Percentiles rank a stretch among this genome's conserved stretches.
Conservation (phyloP, 768 basidiomycete species). For the Tricholoma sp. region DNA sequence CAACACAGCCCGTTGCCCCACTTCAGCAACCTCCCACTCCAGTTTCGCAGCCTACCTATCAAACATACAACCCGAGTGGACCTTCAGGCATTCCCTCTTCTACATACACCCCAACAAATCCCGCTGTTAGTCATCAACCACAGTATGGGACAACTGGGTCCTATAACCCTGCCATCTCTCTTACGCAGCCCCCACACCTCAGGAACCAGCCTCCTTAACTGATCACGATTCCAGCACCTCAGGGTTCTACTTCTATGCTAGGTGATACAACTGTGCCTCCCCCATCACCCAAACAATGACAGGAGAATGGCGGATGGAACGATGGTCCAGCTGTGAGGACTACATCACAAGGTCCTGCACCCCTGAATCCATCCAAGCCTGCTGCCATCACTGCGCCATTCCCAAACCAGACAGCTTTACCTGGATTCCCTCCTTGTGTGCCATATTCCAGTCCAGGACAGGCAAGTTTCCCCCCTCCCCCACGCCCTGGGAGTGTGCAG, state of each 20-base stretch:
- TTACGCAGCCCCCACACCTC: constrained; percentile 37
- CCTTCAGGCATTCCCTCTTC: constrained; percentile 4
- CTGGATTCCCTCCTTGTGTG: constrained; percentile 42
- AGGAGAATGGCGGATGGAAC: constrained; percentile 85
- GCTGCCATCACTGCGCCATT: constrained; percentile 84
- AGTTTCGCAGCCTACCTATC: constrained; percentile 9
- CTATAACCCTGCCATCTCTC: constrained; percentile 17
- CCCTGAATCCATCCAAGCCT: constrained; percentile 46
- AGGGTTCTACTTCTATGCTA: constrained; percentile 25
- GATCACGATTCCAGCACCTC: constrained; percentile 39
- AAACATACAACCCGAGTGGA: constrained; percentile 8
- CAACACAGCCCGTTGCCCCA: constrained; percentile 14
- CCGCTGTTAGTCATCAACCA: constrained; percentile 9
- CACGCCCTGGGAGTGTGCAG: constrained; percentile 55
- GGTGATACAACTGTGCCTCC: constrained; percentile 25
- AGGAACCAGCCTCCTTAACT: constrained; percentile 31
- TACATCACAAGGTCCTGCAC: constrained; percentile 49
- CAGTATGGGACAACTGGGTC: constrained; percentile 29
- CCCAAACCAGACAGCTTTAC: constrained; percentile 55
- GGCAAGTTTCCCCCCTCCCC: constrained; percentile 47
- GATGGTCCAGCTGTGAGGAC: constrained; percentile 63
- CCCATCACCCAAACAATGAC: constrained; percentile 52
- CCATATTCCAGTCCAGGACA: constrained; percentile 41
- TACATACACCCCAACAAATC: constrained; percentile 22
- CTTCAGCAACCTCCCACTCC: constrained; percentile 7